These are phyloP conservation scores for Salisapilia sapeloensis DNA, from an alignment of 352 stramenopile genomes.

Conservation along the genomic window DNA sequence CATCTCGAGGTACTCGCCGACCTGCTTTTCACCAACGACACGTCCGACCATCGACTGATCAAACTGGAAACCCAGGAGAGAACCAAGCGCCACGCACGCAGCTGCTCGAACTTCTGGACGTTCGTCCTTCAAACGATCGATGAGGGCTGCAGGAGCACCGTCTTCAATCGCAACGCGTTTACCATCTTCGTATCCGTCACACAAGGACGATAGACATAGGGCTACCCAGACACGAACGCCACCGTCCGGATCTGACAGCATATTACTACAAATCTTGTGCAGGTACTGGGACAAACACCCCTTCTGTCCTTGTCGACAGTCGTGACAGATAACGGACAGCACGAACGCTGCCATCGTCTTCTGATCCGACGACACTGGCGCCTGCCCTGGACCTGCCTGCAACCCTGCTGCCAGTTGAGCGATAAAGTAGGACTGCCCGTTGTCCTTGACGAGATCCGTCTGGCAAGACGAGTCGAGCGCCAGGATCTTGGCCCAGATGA, in stretches of 20 bases:
- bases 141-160: slow-evolving; percentile 73
- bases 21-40: too few relatives aligned
- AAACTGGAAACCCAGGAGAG: slow-evolving; percentile 76
- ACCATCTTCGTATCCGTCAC: slow-evolving; percentile 80
- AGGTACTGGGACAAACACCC: slow-evolving; percentile 86
- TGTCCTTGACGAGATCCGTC: slow-evolving; percentile 93
- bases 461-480: slow-evolving; percentile 92
- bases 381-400: slow-evolving; percentile 13
- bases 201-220: slow-evolving; percentile 91
- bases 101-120: slow-evolving; percentile 83
- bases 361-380: slow-evolving; percentile 72
- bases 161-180: slow-evolving; percentile 79
- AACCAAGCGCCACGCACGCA: slow-evolving; percentile 87
- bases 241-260: slow-evolving; percentile 40
- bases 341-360: slow-evolving; percentile 93
- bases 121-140: slow-evolving; percentile 67
- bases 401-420: slow-evolving; percentile 74
- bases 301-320: slow-evolving; percentile 84
- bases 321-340: slow-evolving; percentile 87
- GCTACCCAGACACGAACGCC: slow-evolving; percentile 76
- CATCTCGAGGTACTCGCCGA: slow-evolving; percentile 26
- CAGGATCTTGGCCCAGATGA: slow-evolving; percentile 90
- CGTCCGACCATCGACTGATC: slow-evolving; percentile 26
- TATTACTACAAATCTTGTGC: slow-evolving; percentile 53
- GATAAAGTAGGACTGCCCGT: slow-evolving; percentile 93